Evolutionary conservation across 441 rosid species (phyloP), one percentile per base, ranked within the genome.

Genomic region (Adansonia madagascariensis): DNA sequence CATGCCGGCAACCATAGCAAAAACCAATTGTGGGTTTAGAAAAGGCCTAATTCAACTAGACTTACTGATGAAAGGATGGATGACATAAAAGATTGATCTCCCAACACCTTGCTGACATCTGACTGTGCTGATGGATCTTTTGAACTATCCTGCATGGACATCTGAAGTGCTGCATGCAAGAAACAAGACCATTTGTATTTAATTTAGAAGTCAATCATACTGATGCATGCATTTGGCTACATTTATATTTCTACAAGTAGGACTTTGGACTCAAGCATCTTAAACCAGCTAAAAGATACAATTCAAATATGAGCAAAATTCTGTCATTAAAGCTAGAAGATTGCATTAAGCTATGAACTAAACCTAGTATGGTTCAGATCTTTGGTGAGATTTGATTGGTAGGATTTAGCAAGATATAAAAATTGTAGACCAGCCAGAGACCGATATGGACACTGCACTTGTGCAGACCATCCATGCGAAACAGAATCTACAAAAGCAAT

Each of bases 21-120:
- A 64, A 55, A 49, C 41, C 57, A 1, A 49, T 35, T 60, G 6
- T 20, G 43, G 43, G 56, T 71, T 52, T 22, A 35, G 10, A 31
- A 15, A 9, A 74, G 6, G 44, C 1, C 1, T 8, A 31, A 43
- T 71, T 27, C 4, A 24, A 74, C 31, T 52, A 44, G 10, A 78
- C 89, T 81, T 84, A 88, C 90, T 17, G 91, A 88, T 78, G 90
- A 78, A 27, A 88, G 87, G 47, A 88, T 85, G 60, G 91, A 86
- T 22, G 91, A 84, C 79, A 88, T 84, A 80, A 86, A 84, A 39
- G 90, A 88, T 84, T 88, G 91, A 80, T 88, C 90, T 53, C 81
- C 90, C 72, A 88, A 83, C 62, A 87, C 83, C 75, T 70, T 76
- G 82, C 73, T 71, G 6, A 79, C 62, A 57, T 84, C 82, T 20